Percentiles rank a stretch among this genome's conserved stretches.
These are phyloP conservation scores for Penicillium sp. DNA, from an alignment of 2,329 filamentous ascomycete genomes.

Conservation along the genomic window DNA sequence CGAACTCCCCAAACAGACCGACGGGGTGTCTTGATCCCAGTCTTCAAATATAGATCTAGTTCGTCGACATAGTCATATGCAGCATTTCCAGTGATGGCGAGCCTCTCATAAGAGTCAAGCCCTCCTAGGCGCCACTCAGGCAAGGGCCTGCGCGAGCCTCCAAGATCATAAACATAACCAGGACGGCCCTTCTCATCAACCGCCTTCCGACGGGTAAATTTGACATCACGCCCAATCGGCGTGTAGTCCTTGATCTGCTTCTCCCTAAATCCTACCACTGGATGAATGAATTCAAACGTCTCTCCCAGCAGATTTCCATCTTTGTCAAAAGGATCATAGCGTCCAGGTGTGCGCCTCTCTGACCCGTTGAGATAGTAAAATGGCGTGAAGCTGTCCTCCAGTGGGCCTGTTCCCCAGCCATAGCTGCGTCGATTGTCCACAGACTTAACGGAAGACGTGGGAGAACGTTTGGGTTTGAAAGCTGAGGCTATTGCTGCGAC, in stretches of 20 bases:
- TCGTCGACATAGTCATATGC: conserved; percentile 19
- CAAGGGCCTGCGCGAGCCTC: conserved; percentile 5
- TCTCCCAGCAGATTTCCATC: conserved; percentile 11
- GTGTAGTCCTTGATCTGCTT: conserved; percentile 14
- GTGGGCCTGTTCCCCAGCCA: conserved; percentile 16
- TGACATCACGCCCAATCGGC: conserved; percentile 6
- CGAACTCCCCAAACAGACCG: not conserved
- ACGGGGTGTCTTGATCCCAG: conserved; percentile 3
- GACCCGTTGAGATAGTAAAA: conserved; percentile 21
- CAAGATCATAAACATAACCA: conserved; percentile 15
- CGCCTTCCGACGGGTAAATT: conserved; percentile 14
- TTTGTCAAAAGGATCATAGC: conserved; percentile 9
- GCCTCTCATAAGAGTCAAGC: conserved; percentile 19
- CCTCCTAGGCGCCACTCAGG: conserved; percentile 22
- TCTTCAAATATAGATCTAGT: conserved; percentile 12
- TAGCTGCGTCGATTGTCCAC: conserved; percentile 5
- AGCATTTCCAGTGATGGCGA: conserved; percentile 13
- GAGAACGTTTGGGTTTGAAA: not conserved
- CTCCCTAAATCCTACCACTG: conserved; percentile 20
- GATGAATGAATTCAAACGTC: conserved; percentile 21
- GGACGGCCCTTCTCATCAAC: conserved; percentile 8
- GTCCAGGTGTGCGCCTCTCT: conserved; percentile 16
- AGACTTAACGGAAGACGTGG: not conserved
- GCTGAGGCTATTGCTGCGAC: not conserved
- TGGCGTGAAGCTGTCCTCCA: conserved; percentile 17